phyloP scores from a whole-genome alignment of 495 filamentous ascomycete species.

The Penicillium nucicola region DNA sequence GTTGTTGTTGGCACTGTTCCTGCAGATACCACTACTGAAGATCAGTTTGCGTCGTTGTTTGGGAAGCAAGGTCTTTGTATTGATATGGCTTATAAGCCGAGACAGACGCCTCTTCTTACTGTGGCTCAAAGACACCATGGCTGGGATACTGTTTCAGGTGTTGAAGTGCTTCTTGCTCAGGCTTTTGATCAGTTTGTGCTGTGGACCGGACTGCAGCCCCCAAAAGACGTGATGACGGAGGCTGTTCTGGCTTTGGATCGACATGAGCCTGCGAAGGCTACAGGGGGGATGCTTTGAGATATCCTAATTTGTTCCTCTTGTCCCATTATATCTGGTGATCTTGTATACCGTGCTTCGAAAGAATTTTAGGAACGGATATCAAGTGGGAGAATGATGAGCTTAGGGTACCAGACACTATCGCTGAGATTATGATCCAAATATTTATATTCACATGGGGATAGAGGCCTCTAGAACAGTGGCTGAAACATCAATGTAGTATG shows the following conservation, averaged over 20 bases:
- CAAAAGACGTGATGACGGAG: slow-evolving; percentile 10
- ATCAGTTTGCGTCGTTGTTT: slow-evolving; percentile 19
- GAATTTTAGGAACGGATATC: too few relatives aligned
- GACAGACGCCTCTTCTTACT: slow-evolving; percentile 57
- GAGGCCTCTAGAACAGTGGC: too few relatives aligned
- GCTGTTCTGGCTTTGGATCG: slow-evolving; percentile 9
- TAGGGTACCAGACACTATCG: too few relatives aligned
- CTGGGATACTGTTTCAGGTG: slow-evolving; percentile 65
- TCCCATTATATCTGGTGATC: too few relatives aligned
- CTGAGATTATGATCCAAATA: too few relatives aligned
- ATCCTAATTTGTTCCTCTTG: background rate
- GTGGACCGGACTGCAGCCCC: slow-evolving; percentile 53
- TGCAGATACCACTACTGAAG: slow-evolving; percentile 13
- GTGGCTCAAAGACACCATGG: slow-evolving; percentile 43
- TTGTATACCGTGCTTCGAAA: too few relatives aligned
- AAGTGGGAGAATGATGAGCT: too few relatives aligned
- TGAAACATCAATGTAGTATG: too few relatives aligned
- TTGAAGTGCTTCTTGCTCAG: slow-evolving; percentile 69
- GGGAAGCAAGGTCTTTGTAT: slow-evolving; percentile 18
- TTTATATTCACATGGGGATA: too few relatives aligned
- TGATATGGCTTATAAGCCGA: slow-evolving; percentile 61
- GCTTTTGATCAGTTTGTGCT: slow-evolving; percentile 70
- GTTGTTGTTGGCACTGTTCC: slow-evolving; percentile 28
- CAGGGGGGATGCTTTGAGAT: slow-evolving; percentile 1
- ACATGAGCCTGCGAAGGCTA: background rate